These are phyloP conservation scores for Botrytis galanthina DNA, from an alignment of 2,329 filamentous ascomycete genomes.

Conservation along the genomic window DNA sequence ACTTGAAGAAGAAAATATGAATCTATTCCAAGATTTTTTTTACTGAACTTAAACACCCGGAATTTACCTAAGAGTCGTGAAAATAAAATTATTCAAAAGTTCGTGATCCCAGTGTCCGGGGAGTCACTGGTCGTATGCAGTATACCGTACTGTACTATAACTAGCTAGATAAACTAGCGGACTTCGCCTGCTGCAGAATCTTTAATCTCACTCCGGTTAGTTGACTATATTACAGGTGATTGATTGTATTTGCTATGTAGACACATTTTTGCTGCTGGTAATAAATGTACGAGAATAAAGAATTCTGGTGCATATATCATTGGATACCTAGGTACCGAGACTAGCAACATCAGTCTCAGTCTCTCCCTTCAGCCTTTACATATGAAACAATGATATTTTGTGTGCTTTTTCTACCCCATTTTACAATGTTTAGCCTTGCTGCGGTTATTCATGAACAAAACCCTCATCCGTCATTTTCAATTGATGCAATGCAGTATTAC, in stretches of 20 bases:
- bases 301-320: neutral
- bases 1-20: neutral
- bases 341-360: neutral
- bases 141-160: neutral
- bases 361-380: neutral
- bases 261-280: neutral
- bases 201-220: neutral
- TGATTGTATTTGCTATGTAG: neutral
- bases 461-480: neutral
- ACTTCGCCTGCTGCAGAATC: slow-evolving; percentile 1
- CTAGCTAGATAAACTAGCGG: neutral
- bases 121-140: neutral
- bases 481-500: neutral
- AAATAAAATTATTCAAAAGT: slow-evolving; percentile 7
- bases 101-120: neutral
- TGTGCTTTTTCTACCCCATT: neutral
- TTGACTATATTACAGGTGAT: neutral
- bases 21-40: neutral
- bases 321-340: no score
- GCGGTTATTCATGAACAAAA: neutral
- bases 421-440: neutral
- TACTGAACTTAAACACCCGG: neutral
- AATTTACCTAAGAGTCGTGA: neutral
- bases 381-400: neutral
- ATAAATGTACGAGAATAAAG: neutral